Evolutionary conservation across 306 rosid genomes (phyloP).

Genomic region (Prunus mongolica): DNA sequence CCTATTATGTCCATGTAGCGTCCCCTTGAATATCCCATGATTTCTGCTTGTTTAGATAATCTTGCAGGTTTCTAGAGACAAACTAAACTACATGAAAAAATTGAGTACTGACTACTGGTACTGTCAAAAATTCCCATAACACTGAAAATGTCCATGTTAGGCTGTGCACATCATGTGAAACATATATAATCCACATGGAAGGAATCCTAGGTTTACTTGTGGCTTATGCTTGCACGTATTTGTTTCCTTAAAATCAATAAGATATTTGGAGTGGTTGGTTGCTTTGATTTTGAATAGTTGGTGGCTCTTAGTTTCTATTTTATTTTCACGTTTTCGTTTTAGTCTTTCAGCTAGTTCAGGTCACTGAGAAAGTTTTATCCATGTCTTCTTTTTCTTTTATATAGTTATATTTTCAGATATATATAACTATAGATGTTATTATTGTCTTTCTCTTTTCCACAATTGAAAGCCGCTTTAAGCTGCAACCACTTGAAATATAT

Average conservation of each 20-base stretch:
- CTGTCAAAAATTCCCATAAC: constrained; percentile 8
- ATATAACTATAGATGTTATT: too few relatives aligned
- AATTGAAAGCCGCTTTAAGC: not conserved
- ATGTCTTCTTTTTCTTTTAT: too few relatives aligned
- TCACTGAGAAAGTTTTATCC: too few relatives aligned
- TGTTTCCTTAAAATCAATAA: constrained; percentile 25
- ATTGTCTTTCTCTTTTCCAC: not conserved
- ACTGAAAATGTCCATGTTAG: constrained; percentile 3
- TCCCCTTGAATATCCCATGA: constrained; percentile 20
- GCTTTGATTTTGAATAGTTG: not conserved
- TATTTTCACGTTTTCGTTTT: too few relatives aligned
- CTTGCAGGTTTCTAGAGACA: constrained; percentile 2
- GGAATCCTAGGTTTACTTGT: constrained; percentile 52
- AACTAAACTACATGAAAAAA: not conserved
- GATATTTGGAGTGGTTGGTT: not conserved
- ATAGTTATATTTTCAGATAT: too few relatives aligned
- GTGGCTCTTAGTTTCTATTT: too few relatives aligned
- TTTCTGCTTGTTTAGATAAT: constrained; percentile 22
- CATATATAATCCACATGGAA: constrained; percentile 21
- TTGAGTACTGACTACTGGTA: not conserved
- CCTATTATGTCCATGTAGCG: constrained; percentile 13
- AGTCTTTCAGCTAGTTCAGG: too few relatives aligned
- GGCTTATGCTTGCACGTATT: constrained; percentile 8
- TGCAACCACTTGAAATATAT: not conserved
- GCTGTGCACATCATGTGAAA: constrained; percentile 13